These are phyloP conservation scores for Aphanomyces euteiches DNA, from an alignment of 352 stramenopile species.

Conservation along the genomic window DNA sequence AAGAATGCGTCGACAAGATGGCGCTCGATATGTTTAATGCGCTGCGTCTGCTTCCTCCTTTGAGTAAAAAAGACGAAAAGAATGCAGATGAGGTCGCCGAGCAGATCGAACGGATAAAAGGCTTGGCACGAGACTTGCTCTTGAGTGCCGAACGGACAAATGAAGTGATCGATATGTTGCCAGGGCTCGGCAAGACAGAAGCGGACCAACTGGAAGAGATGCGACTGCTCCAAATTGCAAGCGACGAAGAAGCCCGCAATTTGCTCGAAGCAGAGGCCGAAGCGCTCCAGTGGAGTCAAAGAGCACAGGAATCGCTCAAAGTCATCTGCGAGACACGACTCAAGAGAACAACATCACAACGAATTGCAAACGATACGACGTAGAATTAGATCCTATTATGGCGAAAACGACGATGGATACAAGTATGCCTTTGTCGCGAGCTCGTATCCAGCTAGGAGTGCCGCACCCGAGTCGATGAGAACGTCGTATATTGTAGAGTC, in stretches of 20 bases:
- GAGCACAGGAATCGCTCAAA: slow-evolving; percentile 70
- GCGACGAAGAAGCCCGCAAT: slow-evolving; percentile 79
- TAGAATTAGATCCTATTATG: too few relatives aligned
- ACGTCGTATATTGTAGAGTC: slow-evolving; percentile 67
- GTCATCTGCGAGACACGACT: slow-evolving; percentile 79
- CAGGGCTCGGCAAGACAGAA: slow-evolving; percentile 76
- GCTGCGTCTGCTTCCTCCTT: slow-evolving; percentile 62
- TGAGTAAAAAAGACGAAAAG: slow-evolving; percentile 35
- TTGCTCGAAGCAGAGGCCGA: slow-evolving; percentile 77
- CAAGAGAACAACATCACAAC: slow-evolving; percentile 1
- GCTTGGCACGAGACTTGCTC: slow-evolving; percentile 70
- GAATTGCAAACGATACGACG: too few relatives aligned
- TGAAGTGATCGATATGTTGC: slow-evolving; percentile 70
- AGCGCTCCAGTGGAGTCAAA: slow-evolving; percentile 81
- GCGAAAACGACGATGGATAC: neutral
- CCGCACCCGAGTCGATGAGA: slow-evolving; percentile 64
- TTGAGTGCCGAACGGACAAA: slow-evolving; percentile 78
- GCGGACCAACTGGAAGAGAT: slow-evolving; percentile 78
- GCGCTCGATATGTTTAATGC: slow-evolving; percentile 86
- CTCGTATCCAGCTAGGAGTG: slow-evolving; percentile 81
- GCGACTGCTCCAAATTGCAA: slow-evolving; percentile 71
- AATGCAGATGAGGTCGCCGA: slow-evolving; percentile 20
- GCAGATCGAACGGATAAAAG: slow-evolving; percentile 49
- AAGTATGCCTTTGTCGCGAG: slow-evolving; percentile 36
- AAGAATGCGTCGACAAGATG: slow-evolving; percentile 84